Evolutionary conservation across 768 basidiomycete species (phyloP), one percentile per base, ranked within the genome.

Genomic region (Leucocoprinus sp.): DNA sequence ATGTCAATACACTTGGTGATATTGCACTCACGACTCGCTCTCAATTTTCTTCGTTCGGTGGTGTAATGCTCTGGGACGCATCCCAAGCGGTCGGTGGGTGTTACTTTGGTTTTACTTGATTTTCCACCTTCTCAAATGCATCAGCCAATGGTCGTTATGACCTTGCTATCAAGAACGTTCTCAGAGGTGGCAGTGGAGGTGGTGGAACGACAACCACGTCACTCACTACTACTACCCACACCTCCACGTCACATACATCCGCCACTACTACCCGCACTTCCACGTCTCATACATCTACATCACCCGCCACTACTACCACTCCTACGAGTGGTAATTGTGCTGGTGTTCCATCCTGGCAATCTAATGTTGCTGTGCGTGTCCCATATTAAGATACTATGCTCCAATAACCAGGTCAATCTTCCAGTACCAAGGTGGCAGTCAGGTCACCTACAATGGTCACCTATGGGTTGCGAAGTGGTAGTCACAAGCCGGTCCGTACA

Each of bases 31-130:
- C 64, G 34, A 73, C 69, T 4, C 65, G 67, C 24, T 55, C 64
- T 23, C 59, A 69, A 45, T 79, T 66, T 55, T 70, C 74, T 6
- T 75, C 74, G 12, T 78, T 79, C 53, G 76, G 75, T 8, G 76
- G 76, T 27, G 59, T 74, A 24, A 64, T 68, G 67, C 56, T 69
- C 24, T 68, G 66, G 67, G 66, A 66, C 49, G 63, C 58, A 8
- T 66, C 65, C 7, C 66, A 67, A 38, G 67, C 65, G 7, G 63
- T 60, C 46, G 71, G 67, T 66, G 31, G 22, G 52, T 7, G 12
- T 26, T n/a, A n/a, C 41, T 24, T 26, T 12, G 14, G 5, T 1
- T 15, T 15, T 15, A 5, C 28, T 3, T 11, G 17, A 19, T 26
- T 17, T 38, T 8, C n/a, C 21, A 21, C 28, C 8, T 35, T 14